Base-by-base conservation (phyloP, 169 alveolate species). In the Eimeria maxima region DNA sequence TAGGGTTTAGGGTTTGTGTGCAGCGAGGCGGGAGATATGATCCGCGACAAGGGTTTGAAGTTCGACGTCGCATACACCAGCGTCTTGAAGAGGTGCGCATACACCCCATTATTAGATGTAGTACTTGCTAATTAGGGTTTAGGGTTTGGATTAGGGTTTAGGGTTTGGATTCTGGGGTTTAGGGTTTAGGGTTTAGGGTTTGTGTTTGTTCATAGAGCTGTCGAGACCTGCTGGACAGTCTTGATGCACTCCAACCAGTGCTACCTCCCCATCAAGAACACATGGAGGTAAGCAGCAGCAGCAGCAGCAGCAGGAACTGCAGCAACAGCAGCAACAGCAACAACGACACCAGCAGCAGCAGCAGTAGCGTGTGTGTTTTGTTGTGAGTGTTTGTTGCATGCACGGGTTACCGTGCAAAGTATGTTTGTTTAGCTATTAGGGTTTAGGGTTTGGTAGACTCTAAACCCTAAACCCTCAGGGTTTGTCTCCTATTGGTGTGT, bases 1-100 rank as follows among this genome's bases (percentile, higher is more conserved):
- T 69, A 69, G 80, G 80, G 80, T 69, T 69, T 69, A 69, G 80
- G 80, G 80, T 69, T 71, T 90, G 45, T 69, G 63, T 69, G 16
- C 95, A 98, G 98, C 89, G 96, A 95, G 65, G 99, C 99, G 47
- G 99, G 99, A n/a, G 97, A 98, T 90, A 95, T 98, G 57, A 93
- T 99, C 65, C 98, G 97, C 94, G 98, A 97, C 65, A 97, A 98
- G 94, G 98, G 98, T 76, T 98, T 96, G 93, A 90, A 96, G 67
- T 99, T 99, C 95, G 99, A 99, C 95, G 96, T 98, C 45, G 99
- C 98, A 69, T 99, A 95, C 97, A 99, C 99, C n/a, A 99, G 99
- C 45, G 99, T 99, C 29, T 97, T 99, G 92, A 98, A 99, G 95
- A 97, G 99, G 97, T 99, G 99, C 20, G 98, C 98, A 60, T 92